phyloP scores from a whole-genome alignment of 805 yeast genomes.

The Saccharomycopsis sp. region DNA sequence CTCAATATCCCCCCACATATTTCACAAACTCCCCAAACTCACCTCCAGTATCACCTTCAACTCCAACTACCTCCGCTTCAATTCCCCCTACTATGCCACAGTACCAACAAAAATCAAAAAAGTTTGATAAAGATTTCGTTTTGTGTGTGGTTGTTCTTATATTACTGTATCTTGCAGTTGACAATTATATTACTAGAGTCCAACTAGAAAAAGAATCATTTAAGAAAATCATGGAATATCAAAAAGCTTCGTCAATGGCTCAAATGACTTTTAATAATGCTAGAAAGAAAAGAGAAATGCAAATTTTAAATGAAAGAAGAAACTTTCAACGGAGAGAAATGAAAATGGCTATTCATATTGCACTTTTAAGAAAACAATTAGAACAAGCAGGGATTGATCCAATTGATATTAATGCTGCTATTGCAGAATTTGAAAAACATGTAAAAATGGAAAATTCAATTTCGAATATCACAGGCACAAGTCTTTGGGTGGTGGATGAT shows the following conservation, averaged over 20 bases:
- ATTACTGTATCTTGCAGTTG: conserved; percentile 39
- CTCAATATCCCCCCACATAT: too few species aligned
- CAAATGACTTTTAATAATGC: conserved; percentile 41
- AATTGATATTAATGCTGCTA: conserved; percentile 40
- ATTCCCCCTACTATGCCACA: neutral
- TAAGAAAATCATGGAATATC: conserved; percentile 25
- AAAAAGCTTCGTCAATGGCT: conserved; percentile 26
- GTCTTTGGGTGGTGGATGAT: conserved; percentile 51
- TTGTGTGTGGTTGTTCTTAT: conserved; percentile 33
- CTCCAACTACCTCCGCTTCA: neutral
- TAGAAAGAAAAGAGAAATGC: conserved; percentile 41
- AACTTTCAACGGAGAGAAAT: conserved; percentile 37
- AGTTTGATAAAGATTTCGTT: conserved; percentile 27
- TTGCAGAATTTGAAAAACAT: conserved; percentile 43
- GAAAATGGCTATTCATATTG: conserved; percentile 60
- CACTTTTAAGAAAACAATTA: conserved; percentile 51
- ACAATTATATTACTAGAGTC: conserved; percentile 35
- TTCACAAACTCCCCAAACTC: too few species aligned
- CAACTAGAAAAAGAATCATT: conserved; percentile 25
- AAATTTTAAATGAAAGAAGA: conserved; percentile 41
- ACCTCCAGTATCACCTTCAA: too few species aligned
- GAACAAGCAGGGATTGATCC: conserved; percentile 50
- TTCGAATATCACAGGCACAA: conserved; percentile 44
- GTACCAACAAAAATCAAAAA: neutral
- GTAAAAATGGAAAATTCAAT: conserved; percentile 49